Evolutionary conservation across 805 yeast genomes (phyloP).

Genomic region (Suhomyces kilbournensis): DNA sequence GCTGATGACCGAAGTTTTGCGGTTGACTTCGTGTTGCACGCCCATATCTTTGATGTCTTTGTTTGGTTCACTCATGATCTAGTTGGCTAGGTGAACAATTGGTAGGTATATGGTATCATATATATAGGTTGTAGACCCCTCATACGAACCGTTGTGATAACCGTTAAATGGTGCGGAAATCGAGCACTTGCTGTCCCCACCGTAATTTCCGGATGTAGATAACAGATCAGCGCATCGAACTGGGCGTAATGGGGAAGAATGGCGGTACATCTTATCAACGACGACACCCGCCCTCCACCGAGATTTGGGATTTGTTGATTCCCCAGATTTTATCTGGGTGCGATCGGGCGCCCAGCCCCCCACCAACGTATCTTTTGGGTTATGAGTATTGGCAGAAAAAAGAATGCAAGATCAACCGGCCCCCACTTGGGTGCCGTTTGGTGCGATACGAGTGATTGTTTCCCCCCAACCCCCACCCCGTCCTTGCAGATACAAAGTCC

Average conservation of each 20-base stretch:
- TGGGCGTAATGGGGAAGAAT: background rate
- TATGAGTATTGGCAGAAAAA: background rate
- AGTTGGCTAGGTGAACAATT: background rate
- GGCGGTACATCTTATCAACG: background rate
- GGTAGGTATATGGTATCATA: background rate
- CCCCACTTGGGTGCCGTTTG: background rate
- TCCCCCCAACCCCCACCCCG: too few species aligned
- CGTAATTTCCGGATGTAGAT: background rate
- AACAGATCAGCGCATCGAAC: background rate
- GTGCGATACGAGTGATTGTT: background rate
- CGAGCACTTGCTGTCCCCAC: background rate
- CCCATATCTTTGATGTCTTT: slow-evolving; percentile 7
- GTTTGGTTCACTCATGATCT: background rate
- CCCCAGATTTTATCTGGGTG: background rate
- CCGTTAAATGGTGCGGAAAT: background rate
- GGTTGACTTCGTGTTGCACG: slow-evolving; percentile 4
- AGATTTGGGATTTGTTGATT: background rate
- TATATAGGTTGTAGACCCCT: background rate
- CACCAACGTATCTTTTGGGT: background rate
- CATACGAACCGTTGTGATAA: background rate
- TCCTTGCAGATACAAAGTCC: background rate
- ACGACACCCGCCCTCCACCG: background rate
- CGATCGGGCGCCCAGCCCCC: background rate
- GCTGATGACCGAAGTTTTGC: slow-evolving; percentile 5
- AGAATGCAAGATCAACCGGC: background rate